These are phyloP conservation scores for Steccherinum ochraceum DNA, from an alignment of 768 basidiomycete species.

Conservation along the genomic window DNA sequence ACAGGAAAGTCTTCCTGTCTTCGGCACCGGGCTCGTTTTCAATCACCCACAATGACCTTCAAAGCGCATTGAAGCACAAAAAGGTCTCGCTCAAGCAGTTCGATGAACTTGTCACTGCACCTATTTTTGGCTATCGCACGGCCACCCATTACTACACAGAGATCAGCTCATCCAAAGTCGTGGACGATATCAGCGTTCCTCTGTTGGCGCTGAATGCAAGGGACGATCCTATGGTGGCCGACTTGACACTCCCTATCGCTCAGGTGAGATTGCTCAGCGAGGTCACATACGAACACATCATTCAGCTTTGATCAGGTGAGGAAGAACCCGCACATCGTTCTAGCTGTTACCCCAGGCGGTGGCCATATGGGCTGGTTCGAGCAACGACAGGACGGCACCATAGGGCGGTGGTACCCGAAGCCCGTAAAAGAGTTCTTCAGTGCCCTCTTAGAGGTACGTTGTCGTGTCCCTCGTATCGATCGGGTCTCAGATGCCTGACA, in stretches of 20 bases:
- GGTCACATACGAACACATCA: neutral
- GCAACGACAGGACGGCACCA: slow-evolving; percentile 4
- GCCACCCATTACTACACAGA: slow-evolving; percentile 14
- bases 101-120: slow-evolving; percentile 11
- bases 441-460: slow-evolving; percentile 15
- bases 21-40: neutral
- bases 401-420: slow-evolving; percentile 16
- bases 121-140: slow-evolving; percentile 13
- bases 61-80: slow-evolving; percentile 2
- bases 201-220: slow-evolving; percentile 15
- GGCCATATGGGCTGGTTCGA: slow-evolving; percentile 22
- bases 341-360: slow-evolving; percentile 15
- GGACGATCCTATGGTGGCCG: slow-evolving; percentile 16
- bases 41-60: neutral
- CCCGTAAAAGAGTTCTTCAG: slow-evolving; percentile 16
- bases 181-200: slow-evolving; percentile 11
- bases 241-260: slow-evolving; percentile 5
- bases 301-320: slow-evolving; percentile 6
- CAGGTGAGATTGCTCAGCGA: slow-evolving; percentile 23
- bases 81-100: slow-evolving; percentile 11
- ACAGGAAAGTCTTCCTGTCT: slow-evolving; percentile 11
- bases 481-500: neutral
- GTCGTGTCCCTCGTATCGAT: neutral
- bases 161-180: slow-evolving; percentile 11
- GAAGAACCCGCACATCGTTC: slow-evolving; percentile 12